Evolutionary conservation across 2,329 filamentous ascomycete genomes (phyloP), one percentile per base, ranked within the genome.

Genomic region (Paecilomyces sp.): DNA sequence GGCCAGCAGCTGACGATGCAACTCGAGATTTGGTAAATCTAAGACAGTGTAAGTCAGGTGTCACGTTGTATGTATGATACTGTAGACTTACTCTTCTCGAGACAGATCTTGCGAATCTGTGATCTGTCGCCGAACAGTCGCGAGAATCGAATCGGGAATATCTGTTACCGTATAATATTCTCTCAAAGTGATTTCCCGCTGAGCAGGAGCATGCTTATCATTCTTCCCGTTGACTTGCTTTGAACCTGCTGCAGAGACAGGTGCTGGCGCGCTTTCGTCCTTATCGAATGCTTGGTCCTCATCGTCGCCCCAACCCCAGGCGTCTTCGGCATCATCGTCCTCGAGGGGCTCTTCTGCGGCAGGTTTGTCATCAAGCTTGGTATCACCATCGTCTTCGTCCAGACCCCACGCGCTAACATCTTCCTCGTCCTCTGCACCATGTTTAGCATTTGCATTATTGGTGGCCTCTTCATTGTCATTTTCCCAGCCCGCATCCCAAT

Each of bases 101-200:
- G 68, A 66, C 53, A 81, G 69, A 47, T 69, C 63, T 54, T 76
- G 68, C 7, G 75, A 73, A 63, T 81, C 79, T 12, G 66, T 61
- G 36, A 80, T 66, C 57, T 80, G 76, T 52, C 69, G 71, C 50
- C 65, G 66, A 56, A 81, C 71, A 51, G 80, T 72, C 2, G 67
- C 65, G n/a, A 80, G 63, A 12, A 97, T 86, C 3, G 87, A 85
- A 62, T 91, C 88, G 0, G 94, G 93, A 72, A 97, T 88, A 2
- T 89, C 89, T 0, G 93, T 97, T 57, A 96, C 89, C 60, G 87
- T 90, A 73, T 96, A 99, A 1, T 84, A 89, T 75, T 99, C 94
- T 62, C 83, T 89, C 53, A 97, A 77, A 0, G 90, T 89, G 61
- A 97, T 77, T 70, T 94, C 89, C 58, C 85, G 81, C 8, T 79